Evolutionary conservation across 2,329 filamentous ascomycete species (phyloP), one percentile per base, ranked within the genome.

Genomic region (Simplicillium sp.): DNA sequence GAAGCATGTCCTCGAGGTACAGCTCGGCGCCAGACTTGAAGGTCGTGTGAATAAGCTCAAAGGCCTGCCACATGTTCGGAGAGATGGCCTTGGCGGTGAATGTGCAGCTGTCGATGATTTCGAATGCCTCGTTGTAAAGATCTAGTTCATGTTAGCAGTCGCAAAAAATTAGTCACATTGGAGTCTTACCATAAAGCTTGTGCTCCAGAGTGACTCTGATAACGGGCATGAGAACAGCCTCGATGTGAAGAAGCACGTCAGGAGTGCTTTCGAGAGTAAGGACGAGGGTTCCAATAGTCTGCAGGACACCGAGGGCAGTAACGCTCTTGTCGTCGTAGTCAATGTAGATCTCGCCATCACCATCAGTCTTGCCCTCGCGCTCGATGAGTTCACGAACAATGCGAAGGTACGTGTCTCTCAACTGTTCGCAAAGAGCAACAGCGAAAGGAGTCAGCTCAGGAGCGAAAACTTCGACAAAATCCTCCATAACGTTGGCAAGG

Each of bases 271-370:
- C 92, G 8, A 98, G 72, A 0, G 92, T 98, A 33, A 98, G 77
- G 46, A 98, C 98, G 8, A 98, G 75, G 8, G 92, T 98, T 29
- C 92, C 92, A 48, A 98, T 98, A 8, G 92, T 98, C 65, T 98
- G 92, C 52, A 98, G 64, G 39, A 98, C 92, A 60, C 92, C 92
- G 29, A 98, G 73, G 11, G 92, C 92, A 6, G 92, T 97, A 42
- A 98, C 97, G 58, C 88, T 95, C 77, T 98, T 98, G 65, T 98
- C 92, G 55, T 98, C 92, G 64, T 94, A 95, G 55, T 97, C 92
- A 28, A 86, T 87, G 53, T 86, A 94, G 25, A 79, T 73, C 47
- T 86, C 86, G 29, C 87, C 86, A 37, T 84, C 80, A 20, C 83
- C 82, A 16, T 82, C 80, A 38, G 80, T 80, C 57, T 81, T 84